These are phyloP conservation scores for Nitzschia putrida DNA, from an alignment of 108 stramenopile genomes.

Conservation along the genomic window DNA sequence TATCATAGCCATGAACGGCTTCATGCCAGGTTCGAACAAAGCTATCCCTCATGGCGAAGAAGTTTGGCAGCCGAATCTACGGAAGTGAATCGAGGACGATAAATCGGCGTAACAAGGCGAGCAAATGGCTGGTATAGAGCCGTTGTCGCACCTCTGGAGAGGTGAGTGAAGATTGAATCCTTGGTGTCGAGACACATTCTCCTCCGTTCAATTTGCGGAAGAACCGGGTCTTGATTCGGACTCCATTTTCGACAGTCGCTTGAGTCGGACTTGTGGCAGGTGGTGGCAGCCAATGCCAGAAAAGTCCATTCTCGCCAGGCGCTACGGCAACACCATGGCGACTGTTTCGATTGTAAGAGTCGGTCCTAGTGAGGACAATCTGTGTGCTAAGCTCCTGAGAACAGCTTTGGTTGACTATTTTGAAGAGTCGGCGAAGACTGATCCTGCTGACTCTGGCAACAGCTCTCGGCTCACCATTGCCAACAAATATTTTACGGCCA, in stretches of 20 bases:
- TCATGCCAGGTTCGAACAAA: background rate
- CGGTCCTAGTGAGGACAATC: constrained; percentile 33
- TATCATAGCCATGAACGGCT: constrained; percentile 10
- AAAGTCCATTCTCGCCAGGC: background rate
- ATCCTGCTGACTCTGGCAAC: background rate
- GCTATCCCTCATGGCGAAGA: too few relatives aligned
- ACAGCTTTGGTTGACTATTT: constrained; percentile 31
- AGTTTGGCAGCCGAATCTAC: too few relatives aligned
- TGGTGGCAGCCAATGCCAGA: background rate
- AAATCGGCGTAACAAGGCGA: too few relatives aligned
- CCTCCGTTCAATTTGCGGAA: too few relatives aligned
- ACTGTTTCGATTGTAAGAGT: constrained; percentile 27
- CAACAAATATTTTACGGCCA: constrained; percentile 53
- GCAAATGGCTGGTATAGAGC: too few relatives aligned
- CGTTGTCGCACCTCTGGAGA: too few relatives aligned
- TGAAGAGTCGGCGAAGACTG: background rate
- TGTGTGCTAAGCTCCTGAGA: constrained; percentile 31
- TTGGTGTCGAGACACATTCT: too few relatives aligned
- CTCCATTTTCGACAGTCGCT: too few relatives aligned
- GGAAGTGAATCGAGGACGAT: too few relatives aligned
- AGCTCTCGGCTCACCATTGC: constrained; percentile 22
- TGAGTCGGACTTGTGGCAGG: too few relatives aligned
- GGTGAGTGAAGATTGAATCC: too few relatives aligned
- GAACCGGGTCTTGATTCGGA: too few relatives aligned
- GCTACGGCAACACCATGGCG: constrained; percentile 6